phyloP scores from a whole-genome alignment of 2,329 filamentous ascomycete genomes.

The Fusarium sp. region DNA sequence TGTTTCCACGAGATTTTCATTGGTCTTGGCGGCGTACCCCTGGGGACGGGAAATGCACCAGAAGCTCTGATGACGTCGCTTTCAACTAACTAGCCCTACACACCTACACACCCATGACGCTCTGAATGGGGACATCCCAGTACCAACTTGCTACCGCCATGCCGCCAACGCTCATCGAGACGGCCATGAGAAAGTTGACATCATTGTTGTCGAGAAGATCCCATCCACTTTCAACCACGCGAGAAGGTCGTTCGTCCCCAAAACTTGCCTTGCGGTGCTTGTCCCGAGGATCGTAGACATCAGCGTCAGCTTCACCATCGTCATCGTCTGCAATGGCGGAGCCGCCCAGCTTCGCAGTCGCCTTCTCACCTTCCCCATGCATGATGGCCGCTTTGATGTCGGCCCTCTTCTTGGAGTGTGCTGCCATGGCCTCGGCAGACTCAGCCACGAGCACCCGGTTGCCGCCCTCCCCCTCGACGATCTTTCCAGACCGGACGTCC shows the following conservation, averaged over 20 bases:
- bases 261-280: constrained; percentile 61
- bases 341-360: constrained; percentile 49
- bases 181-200: constrained; percentile 92
- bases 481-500: constrained; percentile 82
- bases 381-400: constrained; percentile 54
- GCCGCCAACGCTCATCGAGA: constrained; percentile 77
- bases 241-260: constrained; percentile 65
- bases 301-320: constrained; percentile 48
- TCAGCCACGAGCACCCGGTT: constrained; percentile 60
- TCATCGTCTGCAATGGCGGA: constrained; percentile 49
- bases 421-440: constrained; percentile 38
- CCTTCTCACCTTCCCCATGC: constrained; percentile 54
- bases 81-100: neutral
- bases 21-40: constrained; percentile 30
- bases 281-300: constrained; percentile 59
- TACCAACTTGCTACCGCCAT: constrained; percentile 71
- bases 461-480: constrained; percentile 86
- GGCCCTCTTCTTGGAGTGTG: constrained; percentile 46
- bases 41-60: constrained; percentile 7
- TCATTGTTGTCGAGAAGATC: constrained; percentile 93
- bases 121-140: constrained; percentile 63
- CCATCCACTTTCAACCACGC: constrained; percentile 69
- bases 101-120: constrained; percentile 49
- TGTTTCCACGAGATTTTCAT: constrained; percentile 30
- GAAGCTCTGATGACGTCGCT: constrained; percentile 39